phyloP scores from a whole-genome alignment of 108 stramenopile species.

The Conticribra weissflogii region DNA sequence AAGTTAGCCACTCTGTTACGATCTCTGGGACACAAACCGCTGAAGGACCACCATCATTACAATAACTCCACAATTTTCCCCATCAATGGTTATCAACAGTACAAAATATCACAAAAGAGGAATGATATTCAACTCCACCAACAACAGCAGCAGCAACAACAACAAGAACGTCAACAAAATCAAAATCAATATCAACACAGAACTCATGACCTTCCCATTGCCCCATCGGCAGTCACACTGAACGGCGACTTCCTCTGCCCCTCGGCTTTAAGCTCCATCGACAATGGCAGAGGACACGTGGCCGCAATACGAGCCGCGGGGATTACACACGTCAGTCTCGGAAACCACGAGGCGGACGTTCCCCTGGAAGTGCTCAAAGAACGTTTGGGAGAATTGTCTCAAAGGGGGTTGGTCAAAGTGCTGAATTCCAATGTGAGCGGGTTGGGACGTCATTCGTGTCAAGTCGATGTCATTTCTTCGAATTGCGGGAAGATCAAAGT shows the following conservation, averaged over 20 bases:
- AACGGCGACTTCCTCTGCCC: constrained; percentile 78
- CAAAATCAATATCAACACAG: no score
- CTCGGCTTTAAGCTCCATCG: constrained; percentile 66
- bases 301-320: constrained; percentile 59
- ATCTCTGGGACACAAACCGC: constrained; percentile 14
- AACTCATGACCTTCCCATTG: no score
- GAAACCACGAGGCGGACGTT: constrained; percentile 85
- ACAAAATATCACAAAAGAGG: no score
- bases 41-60: neutral
- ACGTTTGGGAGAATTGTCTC: constrained; percentile 46
- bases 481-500: constrained; percentile 44
- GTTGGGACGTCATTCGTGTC: constrained; percentile 30
- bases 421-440: constrained; percentile 71
- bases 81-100: neutral
- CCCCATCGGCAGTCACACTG: constrained; percentile 55
- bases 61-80: neutral
- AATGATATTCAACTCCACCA: no score
- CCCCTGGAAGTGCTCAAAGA: constrained; percentile 45
- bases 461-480: constrained; percentile 37
- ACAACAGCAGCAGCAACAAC: no score
- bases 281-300: constrained; percentile 70
- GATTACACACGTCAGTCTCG: constrained; percentile 71
- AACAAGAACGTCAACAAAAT: no score
- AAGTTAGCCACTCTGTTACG: constrained; percentile 39
- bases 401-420: constrained; percentile 37